Conservation (phyloP, 805 yeast species). For the Metschnikowia vanudenii region DNA sequence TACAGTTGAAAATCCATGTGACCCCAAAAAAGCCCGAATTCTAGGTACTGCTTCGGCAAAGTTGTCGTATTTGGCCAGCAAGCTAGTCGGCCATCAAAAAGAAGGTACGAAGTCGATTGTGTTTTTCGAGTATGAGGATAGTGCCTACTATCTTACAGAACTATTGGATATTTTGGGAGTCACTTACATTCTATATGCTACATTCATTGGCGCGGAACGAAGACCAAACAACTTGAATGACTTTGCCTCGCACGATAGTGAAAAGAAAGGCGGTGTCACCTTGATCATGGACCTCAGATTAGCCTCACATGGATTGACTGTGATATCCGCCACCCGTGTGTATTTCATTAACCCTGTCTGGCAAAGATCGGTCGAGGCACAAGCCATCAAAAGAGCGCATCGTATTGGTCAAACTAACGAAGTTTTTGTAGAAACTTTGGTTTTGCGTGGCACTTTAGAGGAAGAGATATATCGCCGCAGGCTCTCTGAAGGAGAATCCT, state of each 20-base stretch:
- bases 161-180: slow-evolving; percentile 60
- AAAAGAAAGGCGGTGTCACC: slow-evolving; percentile 45
- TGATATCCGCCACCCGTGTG: slow-evolving; percentile 65
- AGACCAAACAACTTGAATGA: slow-evolving; percentile 52
- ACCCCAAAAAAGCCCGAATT: slow-evolving; percentile 31
- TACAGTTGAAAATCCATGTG: neutral
- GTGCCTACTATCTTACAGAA: slow-evolving; percentile 67
- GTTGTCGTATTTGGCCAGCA: slow-evolving; percentile 56
- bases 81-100: slow-evolving; percentile 51
- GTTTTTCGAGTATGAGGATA: slow-evolving; percentile 69
- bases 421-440: slow-evolving; percentile 67
- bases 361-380: slow-evolving; percentile 69
- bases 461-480: slow-evolving; percentile 59
- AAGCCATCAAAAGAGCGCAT: slow-evolving; percentile 75
- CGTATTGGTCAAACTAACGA: slow-evolving; percentile 68
- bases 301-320: slow-evolving; percentile 70
- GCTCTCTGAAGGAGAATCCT: slow-evolving; percentile 8
- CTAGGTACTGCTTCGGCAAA: slow-evolving; percentile 67
- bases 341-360: slow-evolving; percentile 73
- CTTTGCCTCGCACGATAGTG: slow-evolving; percentile 42
- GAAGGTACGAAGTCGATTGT: slow-evolving; percentile 53
- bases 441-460: slow-evolving; percentile 61
- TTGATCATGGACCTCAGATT: slow-evolving; percentile 65
- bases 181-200: slow-evolving; percentile 61
- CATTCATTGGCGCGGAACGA: slow-evolving; percentile 50